Conservation (phyloP, 1,284 basidiomycete species). For the Neonothopanus nambi region DNA sequence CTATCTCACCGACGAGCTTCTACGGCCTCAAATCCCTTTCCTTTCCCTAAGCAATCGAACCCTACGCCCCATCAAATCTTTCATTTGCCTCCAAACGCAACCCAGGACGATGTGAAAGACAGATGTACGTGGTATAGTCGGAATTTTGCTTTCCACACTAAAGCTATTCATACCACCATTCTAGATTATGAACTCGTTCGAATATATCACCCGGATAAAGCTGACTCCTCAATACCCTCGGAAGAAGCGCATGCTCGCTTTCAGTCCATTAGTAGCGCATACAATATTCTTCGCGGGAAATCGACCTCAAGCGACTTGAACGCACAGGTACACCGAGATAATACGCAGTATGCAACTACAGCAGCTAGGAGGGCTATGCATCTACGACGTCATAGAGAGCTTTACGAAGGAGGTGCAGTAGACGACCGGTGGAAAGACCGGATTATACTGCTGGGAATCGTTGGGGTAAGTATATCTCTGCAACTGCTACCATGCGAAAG, state of each 20-base stretch:
- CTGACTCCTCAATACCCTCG: conserved; percentile 39
- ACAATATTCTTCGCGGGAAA: conserved; percentile 46
- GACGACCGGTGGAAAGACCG: conserved; percentile 63
- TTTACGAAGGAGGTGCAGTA: conserved; percentile 42
- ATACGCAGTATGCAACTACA: conserved; percentile 35
- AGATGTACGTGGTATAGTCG: conserved; percentile 47
- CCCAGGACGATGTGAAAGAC: conserved; percentile 55
- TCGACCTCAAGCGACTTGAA: conserved; percentile 18
- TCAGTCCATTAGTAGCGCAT: conserved; percentile 51
- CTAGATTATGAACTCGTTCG: conserved; percentile 66
- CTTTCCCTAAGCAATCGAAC: conserved; percentile 49
- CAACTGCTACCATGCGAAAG: neutral
- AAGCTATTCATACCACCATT: conserved; percentile 2
- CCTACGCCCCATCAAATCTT: conserved; percentile 68
- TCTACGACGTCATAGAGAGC: conserved; percentile 39
- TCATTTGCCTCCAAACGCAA: conserved; percentile 55
- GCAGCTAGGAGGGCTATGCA: conserved; percentile 45
- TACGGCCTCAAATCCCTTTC: conserved; percentile 29
- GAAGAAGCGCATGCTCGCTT: conserved; percentile 59
- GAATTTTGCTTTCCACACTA: neutral
- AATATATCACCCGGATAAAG: conserved; percentile 67
- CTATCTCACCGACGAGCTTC: neutral
- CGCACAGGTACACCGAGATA: conserved; percentile 15
- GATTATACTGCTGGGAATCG: conserved; percentile 47
- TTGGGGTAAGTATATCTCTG: conserved; percentile 39